Percentiles rank a stretch among this genome's conserved stretches.
phyloP scores from a whole-genome alignment of 1,284 basidiomycete genomes.

The Apiotrichum akiyoshidainum region DNA sequence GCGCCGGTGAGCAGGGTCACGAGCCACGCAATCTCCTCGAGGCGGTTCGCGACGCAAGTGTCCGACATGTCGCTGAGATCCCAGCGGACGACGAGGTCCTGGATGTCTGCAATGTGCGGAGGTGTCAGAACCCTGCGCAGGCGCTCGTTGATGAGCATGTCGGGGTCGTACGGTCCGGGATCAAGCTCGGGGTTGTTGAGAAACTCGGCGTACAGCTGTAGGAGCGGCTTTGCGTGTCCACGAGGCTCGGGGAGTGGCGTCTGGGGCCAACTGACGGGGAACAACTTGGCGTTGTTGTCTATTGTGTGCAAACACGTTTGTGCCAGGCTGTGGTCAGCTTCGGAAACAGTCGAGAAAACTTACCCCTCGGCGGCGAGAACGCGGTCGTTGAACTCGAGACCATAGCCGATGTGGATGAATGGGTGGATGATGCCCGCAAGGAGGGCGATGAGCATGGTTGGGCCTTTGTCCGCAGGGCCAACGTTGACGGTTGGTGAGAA shows the following conservation, averaged over 20 bases:
- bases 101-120: conserved; percentile 55
- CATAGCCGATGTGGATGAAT: conserved; percentile 65
- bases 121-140: conserved; percentile 51
- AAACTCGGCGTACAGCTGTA: conserved; percentile 37
- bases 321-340: conserved; percentile 51
- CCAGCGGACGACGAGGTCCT: conserved; percentile 56
- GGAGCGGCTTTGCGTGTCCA: conserved; percentile 9
- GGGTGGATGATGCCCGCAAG: conserved; percentile 58
- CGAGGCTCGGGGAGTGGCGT: background rate
- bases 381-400: conserved; percentile 60
- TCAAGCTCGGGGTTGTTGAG: conserved; percentile 44
- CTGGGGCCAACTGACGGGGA: conserved; percentile 28
- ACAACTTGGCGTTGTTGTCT: conserved; percentile 11
- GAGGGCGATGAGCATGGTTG: conserved; percentile 59
- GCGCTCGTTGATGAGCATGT: conserved; percentile 54
- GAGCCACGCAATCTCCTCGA: conserved; percentile 59
- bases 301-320: conserved; percentile 57
- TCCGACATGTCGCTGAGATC: conserved; percentile 51
- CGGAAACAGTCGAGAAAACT: background rate
- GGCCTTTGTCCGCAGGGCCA: conserved; percentile 53
- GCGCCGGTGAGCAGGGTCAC: conserved; percentile 58
- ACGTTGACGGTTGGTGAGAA: conserved; percentile 52
- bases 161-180: conserved; percentile 58
- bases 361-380: conserved; percentile 59
- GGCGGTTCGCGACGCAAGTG: conserved; percentile 49